Conservation (phyloP, 2,329 filamentous ascomycete species). For the Graphilbum fragrans region DNA sequence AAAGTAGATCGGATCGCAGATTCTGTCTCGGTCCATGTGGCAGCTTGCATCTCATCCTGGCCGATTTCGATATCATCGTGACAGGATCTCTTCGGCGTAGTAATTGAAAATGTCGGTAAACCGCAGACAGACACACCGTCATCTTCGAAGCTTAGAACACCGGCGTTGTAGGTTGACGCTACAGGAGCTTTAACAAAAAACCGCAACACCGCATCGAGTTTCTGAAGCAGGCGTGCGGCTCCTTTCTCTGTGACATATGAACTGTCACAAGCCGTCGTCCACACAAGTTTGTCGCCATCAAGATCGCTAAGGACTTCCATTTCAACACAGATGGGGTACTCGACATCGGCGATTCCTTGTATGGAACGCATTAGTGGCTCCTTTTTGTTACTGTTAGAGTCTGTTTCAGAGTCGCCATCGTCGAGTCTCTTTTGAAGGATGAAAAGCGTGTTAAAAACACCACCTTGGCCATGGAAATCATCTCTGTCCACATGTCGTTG, state of each 20-base stretch:
- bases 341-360: slow-evolving; percentile 53
- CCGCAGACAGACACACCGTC: slow-evolving; percentile 52
- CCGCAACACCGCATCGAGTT: slow-evolving; percentile 46
- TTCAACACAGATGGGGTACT: slow-evolving; percentile 75
- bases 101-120: slow-evolving; percentile 29
- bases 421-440: slow-evolving; percentile 32
- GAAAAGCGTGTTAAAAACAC: slow-evolving; percentile 44
- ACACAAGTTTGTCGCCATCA: slow-evolving; percentile 20
- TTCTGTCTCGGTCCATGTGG: slow-evolving; percentile 23
- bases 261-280: slow-evolving; percentile 61
- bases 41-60: background rate
- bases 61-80: too few species aligned
- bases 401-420: too few species aligned
- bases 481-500: slow-evolving; percentile 25
- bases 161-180: slow-evolving; percentile 13
- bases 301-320: slow-evolving; percentile 46
- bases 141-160: slow-evolving; percentile 39
- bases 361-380: slow-evolving; percentile 47
- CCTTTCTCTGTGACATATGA: slow-evolving; percentile 34
- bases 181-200: slow-evolving; percentile 38
- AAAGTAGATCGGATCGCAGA: slow-evolving; percentile 33
- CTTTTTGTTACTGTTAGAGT: too few species aligned
- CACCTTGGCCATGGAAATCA: slow-evolving; percentile 20
- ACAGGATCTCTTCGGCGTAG: background rate
- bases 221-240: slow-evolving; percentile 37